Percentiles rank a stretch among this genome's conserved stretches.
Evolutionary conservation across 2,329 filamentous ascomycete genomes (phyloP).

Genomic region (Hymenoscyphus occultus): DNA sequence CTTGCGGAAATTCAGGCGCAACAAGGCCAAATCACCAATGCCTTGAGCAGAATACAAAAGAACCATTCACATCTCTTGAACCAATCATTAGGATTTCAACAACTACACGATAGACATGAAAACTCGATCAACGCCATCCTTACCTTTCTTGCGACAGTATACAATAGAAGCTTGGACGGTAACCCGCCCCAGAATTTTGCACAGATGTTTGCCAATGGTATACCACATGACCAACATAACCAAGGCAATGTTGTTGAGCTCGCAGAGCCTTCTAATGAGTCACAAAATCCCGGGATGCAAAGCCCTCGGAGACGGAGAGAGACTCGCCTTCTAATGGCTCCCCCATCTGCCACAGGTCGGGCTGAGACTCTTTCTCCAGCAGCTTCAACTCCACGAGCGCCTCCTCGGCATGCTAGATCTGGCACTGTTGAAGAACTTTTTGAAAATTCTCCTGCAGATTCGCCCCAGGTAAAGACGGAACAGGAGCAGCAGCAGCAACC

Average conservation of each 20-base stretch:
- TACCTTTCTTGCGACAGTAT: constrained; percentile 94
- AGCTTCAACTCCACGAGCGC: constrained; percentile 31
- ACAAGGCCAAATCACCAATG: constrained; percentile 79
- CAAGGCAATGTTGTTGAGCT: constrained; percentile 60
- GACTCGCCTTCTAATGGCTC: constrained; percentile 36
- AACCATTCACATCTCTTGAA: constrained; percentile 87
- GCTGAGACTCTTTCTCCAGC: constrained; percentile 28
- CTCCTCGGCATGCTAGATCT: constrained; percentile 39
- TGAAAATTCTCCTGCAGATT: constrained; percentile 47
- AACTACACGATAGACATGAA: constrained; percentile 91
- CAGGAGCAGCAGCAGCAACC: constrained; percentile 49
- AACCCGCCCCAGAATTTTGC: constrained; percentile 74
- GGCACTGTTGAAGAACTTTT: constrained; percentile 59
- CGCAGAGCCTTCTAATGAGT: constrained; percentile 48
- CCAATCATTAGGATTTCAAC: constrained; percentile 85
- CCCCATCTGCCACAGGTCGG: constrained; percentile 23
- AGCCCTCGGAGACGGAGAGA: constrained; percentile 31
- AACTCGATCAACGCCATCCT: constrained; percentile 99
- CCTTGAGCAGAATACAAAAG: constrained; percentile 74
- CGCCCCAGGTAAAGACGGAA: constrained; percentile 53
- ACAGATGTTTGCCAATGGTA: constrained; percentile 77
- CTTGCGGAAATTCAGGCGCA: constrained; percentile 79
- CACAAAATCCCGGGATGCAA: constrained; percentile 26
- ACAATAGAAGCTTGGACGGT: constrained; percentile 87
- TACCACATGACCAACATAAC: constrained; percentile 54